A percentile compares a stretch with the other conserved stretches of the same genome.
These are phyloP conservation scores for Blastobotrys aristatus DNA, from an alignment of 1,139 yeast species.

Conservation along the genomic window DNA sequence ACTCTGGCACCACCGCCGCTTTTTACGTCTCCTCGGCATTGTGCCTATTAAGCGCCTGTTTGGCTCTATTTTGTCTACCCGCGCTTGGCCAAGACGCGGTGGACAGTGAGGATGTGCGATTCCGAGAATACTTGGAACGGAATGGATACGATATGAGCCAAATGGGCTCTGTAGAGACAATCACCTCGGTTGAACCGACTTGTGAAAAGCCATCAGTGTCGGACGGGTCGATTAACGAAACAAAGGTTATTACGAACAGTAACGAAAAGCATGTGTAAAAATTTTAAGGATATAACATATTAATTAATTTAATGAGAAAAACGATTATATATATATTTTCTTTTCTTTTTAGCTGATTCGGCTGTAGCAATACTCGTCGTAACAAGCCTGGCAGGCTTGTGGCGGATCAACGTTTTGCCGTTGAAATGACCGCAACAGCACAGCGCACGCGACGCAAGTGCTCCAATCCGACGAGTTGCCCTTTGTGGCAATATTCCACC, in stretches of 20 bases:
- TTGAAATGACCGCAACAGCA: constrained; percentile 76
- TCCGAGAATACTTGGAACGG: constrained; percentile 52
- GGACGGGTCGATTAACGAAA: background rate
- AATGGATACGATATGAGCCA: constrained; percentile 33
- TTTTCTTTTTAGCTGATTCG: background rate
- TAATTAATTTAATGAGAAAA: background rate
- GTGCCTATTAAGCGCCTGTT: constrained; percentile 63
- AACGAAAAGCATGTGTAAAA: background rate
- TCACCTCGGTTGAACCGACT: constrained; percentile 10
- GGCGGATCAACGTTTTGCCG: constrained; percentile 55
- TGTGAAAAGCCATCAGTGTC: background rate
- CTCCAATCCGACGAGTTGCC: constrained; percentile 67
- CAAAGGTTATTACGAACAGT: background rate
- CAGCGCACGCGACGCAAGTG: constrained; percentile 84
- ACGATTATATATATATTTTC: background rate
- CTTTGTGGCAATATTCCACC: constrained; percentile 73
- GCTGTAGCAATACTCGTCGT: constrained; percentile 59
- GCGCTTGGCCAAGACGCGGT: constrained; percentile 79
- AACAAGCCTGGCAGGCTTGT: constrained; percentile 69
- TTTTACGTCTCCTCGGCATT: constrained; percentile 77
- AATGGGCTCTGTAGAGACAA: no score
- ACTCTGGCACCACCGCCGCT: constrained; percentile 49
- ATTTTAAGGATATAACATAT: background rate
- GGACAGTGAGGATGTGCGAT: constrained; percentile 67
- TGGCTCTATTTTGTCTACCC: constrained; percentile 72